Conservation (phyloP, 768 basidiomycete species). For the Lactarius hatsudake region DNA sequence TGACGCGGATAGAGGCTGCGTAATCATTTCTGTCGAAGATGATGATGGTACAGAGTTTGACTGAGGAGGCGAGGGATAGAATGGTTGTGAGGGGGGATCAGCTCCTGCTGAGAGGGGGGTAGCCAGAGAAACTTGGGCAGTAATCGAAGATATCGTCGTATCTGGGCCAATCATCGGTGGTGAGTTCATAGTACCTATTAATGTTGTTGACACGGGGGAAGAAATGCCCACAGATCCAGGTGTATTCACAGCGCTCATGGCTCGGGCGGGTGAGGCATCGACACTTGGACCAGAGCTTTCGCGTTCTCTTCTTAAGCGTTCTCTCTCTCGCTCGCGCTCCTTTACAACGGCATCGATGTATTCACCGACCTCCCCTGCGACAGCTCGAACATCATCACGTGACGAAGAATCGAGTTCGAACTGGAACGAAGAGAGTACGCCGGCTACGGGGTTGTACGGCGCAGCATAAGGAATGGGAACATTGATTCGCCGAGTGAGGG, state of each 20-base stretch:
- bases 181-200: constrained; percentile 19
- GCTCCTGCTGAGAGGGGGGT: constrained; percentile 32
- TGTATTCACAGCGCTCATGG: constrained; percentile 19
- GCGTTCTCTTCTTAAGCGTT: constrained; percentile 64
- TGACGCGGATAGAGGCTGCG: constrained; percentile 4
- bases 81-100: constrained; percentile 33
- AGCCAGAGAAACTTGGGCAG: constrained; percentile 25
- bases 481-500: constrained; percentile 17
- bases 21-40: constrained; percentile 1
- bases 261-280: constrained; percentile 18
- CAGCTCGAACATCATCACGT: constrained; percentile 43
- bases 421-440: constrained; percentile 51
- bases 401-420: constrained; percentile 35
- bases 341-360: constrained; percentile 75
- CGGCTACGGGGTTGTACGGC: constrained; percentile 28
- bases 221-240: constrained; percentile 21
- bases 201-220: constrained; percentile 15
- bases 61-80: constrained; percentile 64
- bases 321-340: constrained; percentile 76
- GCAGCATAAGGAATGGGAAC: background rate
- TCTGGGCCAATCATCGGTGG: constrained; percentile 14
- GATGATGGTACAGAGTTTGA: constrained; percentile 32
- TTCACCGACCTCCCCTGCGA: constrained; percentile 59
- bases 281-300: constrained; percentile 40
- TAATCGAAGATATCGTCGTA: constrained; percentile 7